Conservation (phyloP, 495 filamentous ascomycete species). For the Trichoderma gamsii region DNA sequence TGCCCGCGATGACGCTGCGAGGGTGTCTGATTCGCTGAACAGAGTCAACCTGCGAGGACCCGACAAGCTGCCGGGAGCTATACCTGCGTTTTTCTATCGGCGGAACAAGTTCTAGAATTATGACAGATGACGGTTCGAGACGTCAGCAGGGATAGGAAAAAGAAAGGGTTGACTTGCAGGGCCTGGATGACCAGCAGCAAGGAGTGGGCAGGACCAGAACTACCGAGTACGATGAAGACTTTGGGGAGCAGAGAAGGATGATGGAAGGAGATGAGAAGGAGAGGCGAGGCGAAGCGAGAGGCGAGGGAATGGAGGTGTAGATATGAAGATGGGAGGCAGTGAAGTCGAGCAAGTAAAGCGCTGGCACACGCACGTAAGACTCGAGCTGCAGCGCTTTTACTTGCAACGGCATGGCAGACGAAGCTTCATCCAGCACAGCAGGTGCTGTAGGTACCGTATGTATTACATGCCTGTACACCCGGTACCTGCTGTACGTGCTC, state of each 20-base stretch:
- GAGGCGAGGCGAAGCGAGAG: neutral
- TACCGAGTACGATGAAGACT: slow-evolving; percentile 7
- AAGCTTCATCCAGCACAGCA: slow-evolving; percentile 5
- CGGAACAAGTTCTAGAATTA: neutral
- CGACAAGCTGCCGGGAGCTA: slow-evolving; percentile 1
- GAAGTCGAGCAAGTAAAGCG: neutral
- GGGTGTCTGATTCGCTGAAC: neutral
- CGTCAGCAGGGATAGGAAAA: slow-evolving; percentile 10
- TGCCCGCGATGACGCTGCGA: neutral
- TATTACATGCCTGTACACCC: neutral
- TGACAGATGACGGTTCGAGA: slow-evolving; percentile 2
- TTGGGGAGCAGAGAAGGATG: neutral
- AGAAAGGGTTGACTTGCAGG: slow-evolving; percentile 13
- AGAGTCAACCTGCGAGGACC: neutral
- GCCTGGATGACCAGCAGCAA: slow-evolving; percentile 10
- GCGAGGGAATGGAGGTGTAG: neutral
- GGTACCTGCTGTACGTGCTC: neutral
- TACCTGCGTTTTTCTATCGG: slow-evolving; percentile 6
- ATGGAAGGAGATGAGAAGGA: neutral
- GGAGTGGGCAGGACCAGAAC: neutral
- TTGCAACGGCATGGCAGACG: neutral
- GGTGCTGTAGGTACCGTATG: neutral
- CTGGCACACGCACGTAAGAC: neutral
- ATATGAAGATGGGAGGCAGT: neutral
- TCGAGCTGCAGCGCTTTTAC: neutral